Base-by-base conservation (phyloP, 2,329 filamentous ascomycete genomes). In the Colletotrichum zoysiae region DNA sequence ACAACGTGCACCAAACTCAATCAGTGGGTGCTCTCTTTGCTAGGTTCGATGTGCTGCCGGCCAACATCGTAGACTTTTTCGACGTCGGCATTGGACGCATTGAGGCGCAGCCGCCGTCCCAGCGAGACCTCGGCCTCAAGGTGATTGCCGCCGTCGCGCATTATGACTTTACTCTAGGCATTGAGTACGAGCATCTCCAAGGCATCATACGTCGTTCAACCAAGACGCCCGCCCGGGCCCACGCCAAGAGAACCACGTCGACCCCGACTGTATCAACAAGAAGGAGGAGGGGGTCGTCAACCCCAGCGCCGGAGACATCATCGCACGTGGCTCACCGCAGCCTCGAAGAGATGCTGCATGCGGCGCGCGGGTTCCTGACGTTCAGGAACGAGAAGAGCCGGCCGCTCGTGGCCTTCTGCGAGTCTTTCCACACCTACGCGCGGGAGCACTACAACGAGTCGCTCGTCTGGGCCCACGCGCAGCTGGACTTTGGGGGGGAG, bases 291-390 rank as follows among this genome's bases (percentile, higher is more conserved):
- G 4, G 16, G 7, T 33, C 50, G 9, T 50, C 35, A 20, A 44
- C 11, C 18, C 5, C 20, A 3, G 42, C 9, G 30, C 20, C 33
- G 14, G 33, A 23, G 30, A 48, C 9, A 18, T 11, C 44, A 40
- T 11, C 44, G n/a, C 23, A 62, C 26, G 48, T 62, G 1, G 50
- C 57, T 7, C 68, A 71, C 42, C 64, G 57, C 23, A 71, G 68
- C 42, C 64, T 67, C 35, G 57, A 67, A 6, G 64, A 67, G 64
- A 62, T 71, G n/a, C 33, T 62, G 33, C 59, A 62, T 3, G 59
- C 59, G n/a, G 44, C 58, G 42, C 58, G 58, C 40, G 58, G 58
- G 42, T 61, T 48, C 42, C 30, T 48, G 56, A 20, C n/a, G 0
- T 23, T 66, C n/a, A 48, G 40, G 30, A 40, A 42, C 6, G n/a